These are phyloP conservation scores for Linderina pennispora DNA, from an alignment of 192 early-diverging fungal species.

Conservation along the genomic window DNA sequence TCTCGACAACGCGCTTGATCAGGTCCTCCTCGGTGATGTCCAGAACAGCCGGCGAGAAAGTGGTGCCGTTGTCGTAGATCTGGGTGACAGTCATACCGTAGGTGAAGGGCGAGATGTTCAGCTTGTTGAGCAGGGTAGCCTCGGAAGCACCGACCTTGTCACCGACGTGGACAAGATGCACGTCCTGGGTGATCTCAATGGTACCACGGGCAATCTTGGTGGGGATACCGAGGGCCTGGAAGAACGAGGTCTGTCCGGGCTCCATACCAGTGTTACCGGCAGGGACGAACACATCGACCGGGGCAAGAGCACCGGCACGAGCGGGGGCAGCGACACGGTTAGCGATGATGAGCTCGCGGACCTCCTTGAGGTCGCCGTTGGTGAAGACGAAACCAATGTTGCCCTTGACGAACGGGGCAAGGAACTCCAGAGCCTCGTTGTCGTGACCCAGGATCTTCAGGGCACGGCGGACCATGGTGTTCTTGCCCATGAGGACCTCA, in stretches of 20 bases:
- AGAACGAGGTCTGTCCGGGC: conserved; percentile 99
- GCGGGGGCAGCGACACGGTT: conserved; percentile 98
- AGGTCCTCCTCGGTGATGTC: conserved; percentile 82
- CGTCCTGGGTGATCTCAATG: conserved; percentile 98
- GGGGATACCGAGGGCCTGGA: conserved; percentile 99
- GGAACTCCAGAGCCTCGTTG: conserved; percentile 80
- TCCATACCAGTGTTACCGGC: conserved; percentile 99
- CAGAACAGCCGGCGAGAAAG: conserved; percentile 82
- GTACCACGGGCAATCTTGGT: conserved; percentile 99
- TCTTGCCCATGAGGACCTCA: conserved; percentile 99
- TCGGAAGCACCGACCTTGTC: conserved; percentile 97
- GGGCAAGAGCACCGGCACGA: conserved; percentile 91
- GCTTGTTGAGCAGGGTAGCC: conserved; percentile 98
- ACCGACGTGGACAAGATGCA: conserved; percentile 85
- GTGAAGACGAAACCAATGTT: conserved; percentile 99
- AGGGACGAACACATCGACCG: conserved; percentile 87
- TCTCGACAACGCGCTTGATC: conserved; percentile 58
- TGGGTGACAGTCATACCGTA: conserved; percentile 93
- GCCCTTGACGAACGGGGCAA: conserved; percentile 80
- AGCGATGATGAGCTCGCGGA: conserved; percentile 81
- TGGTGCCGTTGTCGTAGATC: conserved; percentile 89
- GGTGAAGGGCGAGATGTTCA: conserved; percentile 99
- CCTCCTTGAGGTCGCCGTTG: conserved; percentile 91
- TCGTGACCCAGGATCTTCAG: conserved; percentile 57
- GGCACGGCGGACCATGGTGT: conserved; percentile 97